Evolutionary conservation across 208 protist species (phyloP), one percentile per base, ranked within the genome.

Genomic region (Trypanosoma theileri): DNA sequence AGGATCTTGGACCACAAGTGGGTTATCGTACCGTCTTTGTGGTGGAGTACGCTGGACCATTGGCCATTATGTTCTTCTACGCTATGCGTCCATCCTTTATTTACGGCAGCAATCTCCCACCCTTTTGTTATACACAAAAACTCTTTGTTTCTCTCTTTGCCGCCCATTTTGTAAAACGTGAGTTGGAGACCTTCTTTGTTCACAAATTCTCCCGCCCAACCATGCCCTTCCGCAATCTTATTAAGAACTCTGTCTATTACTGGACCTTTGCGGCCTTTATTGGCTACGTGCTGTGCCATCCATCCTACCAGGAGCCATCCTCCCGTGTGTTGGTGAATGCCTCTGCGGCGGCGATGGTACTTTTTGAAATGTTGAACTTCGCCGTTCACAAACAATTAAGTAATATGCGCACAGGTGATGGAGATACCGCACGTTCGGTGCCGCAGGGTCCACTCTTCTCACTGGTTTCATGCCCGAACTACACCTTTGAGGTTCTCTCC

Each of bases 221-320:
- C 55, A 98, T 98, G 96, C 97, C 97, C 51, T 56, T 98, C 40
- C 77, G 84, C 59, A 98, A 98, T 80, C 82, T 98, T 55, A 87
- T 98, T 75, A 98, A 98, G 81, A 98, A 98, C 85, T 95, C 79
- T 70, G 70, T 82, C 55, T 98, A 98, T 81, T 98, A 98, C 84
- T 98, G 94, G 93, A 85, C 81, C 70, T 96, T 96, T 79, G 96
- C 88, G 35, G 80, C 83, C 46, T 84, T 93, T 66, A 92, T 97
- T 69, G 86, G 88, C 57, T 97, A 97, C 84, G 88, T 93, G 46
- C 67, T 96, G 62, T 94, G 89, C 75, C 72, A 89, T 84, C 94
- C 93, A 0, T 50, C 71, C 16, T 98, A 95, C 82, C 97, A 88
- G 12, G 73, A 80, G 58, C 85, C 88, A n/a, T 53, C 66, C 11